phyloP scores from a whole-genome alignment of 1,139 yeast species.

The Yamadazyma sp. region DNA sequence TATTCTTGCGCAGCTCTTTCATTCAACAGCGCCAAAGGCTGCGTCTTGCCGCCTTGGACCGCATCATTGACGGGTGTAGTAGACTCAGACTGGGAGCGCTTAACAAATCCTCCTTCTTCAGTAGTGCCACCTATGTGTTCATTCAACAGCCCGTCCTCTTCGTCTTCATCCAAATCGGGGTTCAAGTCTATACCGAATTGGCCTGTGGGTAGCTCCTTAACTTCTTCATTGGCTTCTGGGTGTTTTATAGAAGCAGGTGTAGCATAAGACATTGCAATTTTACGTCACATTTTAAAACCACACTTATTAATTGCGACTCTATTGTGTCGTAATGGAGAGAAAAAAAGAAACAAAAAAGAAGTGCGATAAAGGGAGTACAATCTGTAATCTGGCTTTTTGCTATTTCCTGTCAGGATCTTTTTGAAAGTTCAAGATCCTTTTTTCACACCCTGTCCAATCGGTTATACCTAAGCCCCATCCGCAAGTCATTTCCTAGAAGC shows the following conservation, averaged over 20 bases:
- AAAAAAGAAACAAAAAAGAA: background rate
- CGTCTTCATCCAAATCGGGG: constrained; percentile 40
- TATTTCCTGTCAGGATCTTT: background rate
- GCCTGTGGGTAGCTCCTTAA: constrained; percentile 32
- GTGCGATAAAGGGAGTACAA: constrained; percentile 3
- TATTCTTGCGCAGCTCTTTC: background rate
- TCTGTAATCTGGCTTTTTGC: background rate
- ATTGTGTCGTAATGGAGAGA: background rate
- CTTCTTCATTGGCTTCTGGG: constrained; percentile 47
- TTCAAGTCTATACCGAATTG: constrained; percentile 36
- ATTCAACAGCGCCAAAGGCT: no score
- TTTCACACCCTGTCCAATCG: background rate
- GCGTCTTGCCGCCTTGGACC: no score
- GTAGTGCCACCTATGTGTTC: constrained; percentile 25
- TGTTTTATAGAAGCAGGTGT: constrained; percentile 50
- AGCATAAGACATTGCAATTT: background rate
- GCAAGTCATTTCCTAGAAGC: no score
- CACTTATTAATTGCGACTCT: background rate
- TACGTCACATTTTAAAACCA: background rate
- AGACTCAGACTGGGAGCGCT: background rate
- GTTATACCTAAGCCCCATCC: no score
- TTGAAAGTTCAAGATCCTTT: background rate
- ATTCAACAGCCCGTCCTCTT: constrained; percentile 11
- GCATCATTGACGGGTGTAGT: background rate
- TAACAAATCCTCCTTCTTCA: constrained; percentile 6